phyloP scores from a whole-genome alignment of 495 filamentous ascomycete species.

The Margaritispora aquatica region DNA sequence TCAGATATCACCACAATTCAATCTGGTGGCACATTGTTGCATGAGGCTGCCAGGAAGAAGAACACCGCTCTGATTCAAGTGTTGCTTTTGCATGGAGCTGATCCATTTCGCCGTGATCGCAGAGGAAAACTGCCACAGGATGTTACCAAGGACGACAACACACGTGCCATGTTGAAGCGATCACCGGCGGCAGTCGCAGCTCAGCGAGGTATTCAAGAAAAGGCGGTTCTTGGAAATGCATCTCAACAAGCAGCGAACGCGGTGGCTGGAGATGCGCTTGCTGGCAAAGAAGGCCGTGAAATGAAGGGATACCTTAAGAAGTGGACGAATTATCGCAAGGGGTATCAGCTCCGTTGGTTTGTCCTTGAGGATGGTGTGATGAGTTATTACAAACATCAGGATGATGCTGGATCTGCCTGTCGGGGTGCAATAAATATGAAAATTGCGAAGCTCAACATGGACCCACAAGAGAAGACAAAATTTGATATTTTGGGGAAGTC shows the following conservation, averaged over 20 bases:
- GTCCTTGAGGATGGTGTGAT: constrained; percentile 95
- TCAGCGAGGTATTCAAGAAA: constrained; percentile 93
- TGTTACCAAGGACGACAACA: constrained; percentile 92
- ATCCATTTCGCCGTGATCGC: constrained; percentile 88
- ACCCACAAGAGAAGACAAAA: constrained; percentile 89
- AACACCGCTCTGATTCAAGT: constrained; percentile 83
- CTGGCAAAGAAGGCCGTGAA: constrained; percentile 81
- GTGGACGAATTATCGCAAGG: constrained; percentile 97
- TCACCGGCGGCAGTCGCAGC: constrained; percentile 93
- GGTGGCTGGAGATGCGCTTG: constrained; percentile 56
- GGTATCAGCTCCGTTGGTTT: constrained; percentile 96
- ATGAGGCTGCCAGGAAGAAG: constrained; percentile 84
- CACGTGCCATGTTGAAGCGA: constrained; percentile 77
- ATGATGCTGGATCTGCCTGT: constrained; percentile 88
- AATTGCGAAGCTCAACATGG: constrained; percentile 91
- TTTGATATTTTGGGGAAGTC: constrained; percentile 98
- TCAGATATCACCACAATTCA: constrained; percentile 71
- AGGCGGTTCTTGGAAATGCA: constrained; percentile 79
- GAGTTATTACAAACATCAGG: constrained; percentile 99
- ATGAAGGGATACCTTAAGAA: constrained; percentile 99
- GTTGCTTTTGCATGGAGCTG: constrained; percentile 89
- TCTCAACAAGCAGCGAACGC: constrained; percentile 48
- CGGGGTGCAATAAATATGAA: constrained; percentile 98
- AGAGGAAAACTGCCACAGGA: constrained; percentile 95
- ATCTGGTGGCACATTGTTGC: constrained; percentile 78